A percentile compares a stretch with the other conserved stretches of the same genome.
phyloP scores from a whole-genome alignment of 208 protist genomes.

The Novymonas esmeraldas region DNA sequence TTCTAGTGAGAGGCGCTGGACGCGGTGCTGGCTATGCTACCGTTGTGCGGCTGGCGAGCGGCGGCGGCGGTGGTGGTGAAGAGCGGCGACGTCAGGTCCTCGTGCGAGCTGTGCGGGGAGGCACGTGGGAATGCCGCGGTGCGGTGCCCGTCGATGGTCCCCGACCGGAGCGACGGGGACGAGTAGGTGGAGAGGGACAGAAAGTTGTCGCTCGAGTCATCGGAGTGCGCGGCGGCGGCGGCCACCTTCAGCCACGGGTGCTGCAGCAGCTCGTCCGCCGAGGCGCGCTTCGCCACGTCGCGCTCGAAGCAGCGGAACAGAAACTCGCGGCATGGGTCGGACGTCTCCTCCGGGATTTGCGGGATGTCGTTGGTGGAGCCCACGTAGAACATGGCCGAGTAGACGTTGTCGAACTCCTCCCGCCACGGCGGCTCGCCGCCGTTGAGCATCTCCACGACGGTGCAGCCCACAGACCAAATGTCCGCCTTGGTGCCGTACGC shows the following conservation, averaged over 20 bases:
- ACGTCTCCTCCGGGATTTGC: conserved; percentile 67
- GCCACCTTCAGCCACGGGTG: conserved; percentile 64
- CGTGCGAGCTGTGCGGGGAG: conserved; percentile 11
- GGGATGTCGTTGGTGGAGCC: conserved; percentile 74
- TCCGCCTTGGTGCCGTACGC: conserved; percentile 88
- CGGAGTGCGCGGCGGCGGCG: conserved; percentile 22
- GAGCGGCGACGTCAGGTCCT: conserved; percentile 19
- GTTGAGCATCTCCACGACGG: conserved; percentile 92
- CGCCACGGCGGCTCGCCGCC: conserved; percentile 76
- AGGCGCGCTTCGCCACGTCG: conserved; percentile 68
- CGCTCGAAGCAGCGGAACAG: conserved; percentile 79
- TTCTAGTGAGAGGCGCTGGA: conserved; percentile 14
- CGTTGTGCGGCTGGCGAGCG: background rate
- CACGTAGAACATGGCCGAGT: conserved; percentile 82
- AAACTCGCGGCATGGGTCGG: conserved; percentile 71
- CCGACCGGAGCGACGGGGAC: conserved; percentile 7
- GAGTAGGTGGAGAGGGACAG: conserved; percentile 20
- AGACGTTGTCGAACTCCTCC: conserved; percentile 81
- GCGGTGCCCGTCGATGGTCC: conserved; percentile 11
- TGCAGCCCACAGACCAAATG: conserved; percentile 94
- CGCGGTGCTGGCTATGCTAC: conserved; percentile 15
- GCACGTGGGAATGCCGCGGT: background rate
- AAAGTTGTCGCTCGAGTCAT: conserved; percentile 30
- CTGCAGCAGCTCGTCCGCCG: conserved; percentile 72
- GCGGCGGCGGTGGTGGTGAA: background rate